Evolutionary conservation across 129 eudicot species (phyloP).

Genomic region (Pulicaria dysenterica): DNA sequence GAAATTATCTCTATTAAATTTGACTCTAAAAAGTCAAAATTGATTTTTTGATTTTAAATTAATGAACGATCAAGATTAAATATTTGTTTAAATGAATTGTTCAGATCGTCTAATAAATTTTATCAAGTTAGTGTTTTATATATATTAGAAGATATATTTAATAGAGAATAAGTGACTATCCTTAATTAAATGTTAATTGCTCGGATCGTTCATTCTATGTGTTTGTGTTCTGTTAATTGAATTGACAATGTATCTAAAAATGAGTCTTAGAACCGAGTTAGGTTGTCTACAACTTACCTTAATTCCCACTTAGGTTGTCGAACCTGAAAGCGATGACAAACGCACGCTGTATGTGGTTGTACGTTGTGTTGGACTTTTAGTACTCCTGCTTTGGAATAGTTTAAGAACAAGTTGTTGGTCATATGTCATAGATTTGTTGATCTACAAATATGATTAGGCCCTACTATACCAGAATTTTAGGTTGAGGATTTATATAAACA

Average conservation of each 20-base stretch:
- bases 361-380: neutral
- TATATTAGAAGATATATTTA: too few relatives aligned
- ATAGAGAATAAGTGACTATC: neutral
- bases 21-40: too few relatives aligned
- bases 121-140: too few relatives aligned
- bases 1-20: too few relatives aligned
- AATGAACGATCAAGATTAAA: too few relatives aligned
- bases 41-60: too few relatives aligned
- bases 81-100: too few relatives aligned
- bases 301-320: conserved; percentile 30
- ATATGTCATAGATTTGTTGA: conserved; percentile 44
- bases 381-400: neutral
- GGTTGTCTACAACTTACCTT: conserved; percentile 39
- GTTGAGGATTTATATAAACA: neutral
- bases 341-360: neutral
- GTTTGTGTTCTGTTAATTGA: conserved; percentile 8
- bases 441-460: conserved; percentile 32
- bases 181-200: neutral
- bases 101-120: too few relatives aligned
- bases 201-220: conserved; percentile 4
- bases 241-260: neutral
- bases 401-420: conserved; percentile 37
- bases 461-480: conserved; percentile 8
- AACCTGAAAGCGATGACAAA: conserved; percentile 12
- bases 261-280: conserved; percentile 22